phyloP scores from a whole-genome alignment of 2,329 filamentous ascomycete genomes.

The Pyrenochaeta sp. region DNA sequence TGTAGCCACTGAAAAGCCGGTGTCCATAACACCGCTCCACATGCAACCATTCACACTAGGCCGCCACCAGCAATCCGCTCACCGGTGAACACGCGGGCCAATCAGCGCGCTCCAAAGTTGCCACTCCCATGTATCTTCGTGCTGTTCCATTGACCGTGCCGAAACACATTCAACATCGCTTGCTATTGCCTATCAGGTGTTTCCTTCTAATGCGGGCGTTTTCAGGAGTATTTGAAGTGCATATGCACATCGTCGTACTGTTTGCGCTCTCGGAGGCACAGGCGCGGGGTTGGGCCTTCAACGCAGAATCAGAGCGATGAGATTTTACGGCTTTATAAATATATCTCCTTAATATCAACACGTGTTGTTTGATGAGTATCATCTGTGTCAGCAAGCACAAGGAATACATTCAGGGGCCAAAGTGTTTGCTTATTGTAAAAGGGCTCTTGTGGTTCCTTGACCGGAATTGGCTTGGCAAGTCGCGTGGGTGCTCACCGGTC shows the following conservation, averaged over 20 bases:
- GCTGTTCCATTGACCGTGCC: conserved; percentile 7
- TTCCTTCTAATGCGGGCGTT: conserved; percentile 4
- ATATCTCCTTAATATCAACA: background rate
- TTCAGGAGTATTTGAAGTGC: conserved; percentile 5
- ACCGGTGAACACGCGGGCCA: conserved; percentile 16
- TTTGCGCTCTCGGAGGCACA: conserved; percentile 1
- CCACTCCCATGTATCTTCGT: conserved; percentile 10
- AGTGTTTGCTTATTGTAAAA: background rate
- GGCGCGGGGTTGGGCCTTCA: conserved; percentile 11
- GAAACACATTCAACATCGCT: conserved; percentile 9
- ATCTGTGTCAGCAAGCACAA: background rate
- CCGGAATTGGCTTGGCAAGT: conserved; percentile 4
- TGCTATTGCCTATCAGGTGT: conserved; percentile 8
- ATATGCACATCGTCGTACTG: conserved; percentile 9
- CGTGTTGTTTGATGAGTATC: background rate
- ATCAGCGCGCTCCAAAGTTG: conserved; percentile 9
- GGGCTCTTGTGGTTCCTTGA: background rate
- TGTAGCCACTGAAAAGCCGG: too few relatives aligned
- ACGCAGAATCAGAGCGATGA: background rate
- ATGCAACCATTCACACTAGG: too few relatives aligned
- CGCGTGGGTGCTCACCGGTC: conserved; percentile 19
- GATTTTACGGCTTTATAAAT: background rate
- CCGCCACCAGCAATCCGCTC: background rate
- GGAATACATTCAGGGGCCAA: conserved; percentile 5
- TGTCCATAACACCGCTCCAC: too few relatives aligned